Conservation (phyloP, 129 eudicot genomes). For the Saussurea involucrata region DNA sequence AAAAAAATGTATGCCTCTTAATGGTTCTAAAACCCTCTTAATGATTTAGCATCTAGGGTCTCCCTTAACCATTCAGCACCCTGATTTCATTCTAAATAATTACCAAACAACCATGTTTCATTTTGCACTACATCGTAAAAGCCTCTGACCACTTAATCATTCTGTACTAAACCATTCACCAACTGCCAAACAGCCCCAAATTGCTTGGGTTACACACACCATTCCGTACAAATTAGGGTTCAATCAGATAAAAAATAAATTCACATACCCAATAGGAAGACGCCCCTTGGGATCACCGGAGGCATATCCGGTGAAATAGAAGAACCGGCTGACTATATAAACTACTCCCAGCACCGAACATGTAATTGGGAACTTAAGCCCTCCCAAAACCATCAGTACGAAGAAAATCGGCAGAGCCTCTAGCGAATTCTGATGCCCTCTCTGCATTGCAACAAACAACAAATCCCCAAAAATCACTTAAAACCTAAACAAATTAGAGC, state of each 20-base stretch:
- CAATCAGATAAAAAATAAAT: not conserved
- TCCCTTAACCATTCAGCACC: too few species aligned
- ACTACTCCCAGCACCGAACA: slow-evolving; percentile 49
- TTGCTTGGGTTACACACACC: not conserved
- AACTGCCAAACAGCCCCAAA: too few species aligned
- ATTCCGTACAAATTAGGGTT: not conserved
- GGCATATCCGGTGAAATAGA: slow-evolving; percentile 72
- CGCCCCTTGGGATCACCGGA: slow-evolving; percentile 67
- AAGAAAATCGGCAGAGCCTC: slow-evolving; percentile 67
- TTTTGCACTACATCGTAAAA: too few species aligned
- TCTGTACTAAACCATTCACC: too few species aligned
- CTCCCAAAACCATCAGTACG: slow-evolving; percentile 54
- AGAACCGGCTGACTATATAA: slow-evolving; percentile 48
- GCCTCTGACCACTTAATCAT: too few species aligned
- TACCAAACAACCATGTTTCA: too few species aligned
- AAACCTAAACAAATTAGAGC: not conserved
- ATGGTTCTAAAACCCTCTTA: too few species aligned
- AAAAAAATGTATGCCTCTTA: too few species aligned
- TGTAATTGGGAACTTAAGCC: slow-evolving; percentile 49
- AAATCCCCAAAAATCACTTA: not conserved
- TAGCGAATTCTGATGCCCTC: slow-evolving; percentile 86
- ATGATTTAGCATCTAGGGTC: too few species aligned
- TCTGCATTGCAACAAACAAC: slow-evolving; percentile 59
- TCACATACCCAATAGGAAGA: slow-evolving; percentile 51
- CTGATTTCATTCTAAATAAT: too few species aligned